A percentile compares a stretch with the other conserved stretches of the same genome.
Evolutionary conservation across 2,329 filamentous ascomycete species (phyloP).

Genomic region (Stemphylium vesicarium): DNA sequence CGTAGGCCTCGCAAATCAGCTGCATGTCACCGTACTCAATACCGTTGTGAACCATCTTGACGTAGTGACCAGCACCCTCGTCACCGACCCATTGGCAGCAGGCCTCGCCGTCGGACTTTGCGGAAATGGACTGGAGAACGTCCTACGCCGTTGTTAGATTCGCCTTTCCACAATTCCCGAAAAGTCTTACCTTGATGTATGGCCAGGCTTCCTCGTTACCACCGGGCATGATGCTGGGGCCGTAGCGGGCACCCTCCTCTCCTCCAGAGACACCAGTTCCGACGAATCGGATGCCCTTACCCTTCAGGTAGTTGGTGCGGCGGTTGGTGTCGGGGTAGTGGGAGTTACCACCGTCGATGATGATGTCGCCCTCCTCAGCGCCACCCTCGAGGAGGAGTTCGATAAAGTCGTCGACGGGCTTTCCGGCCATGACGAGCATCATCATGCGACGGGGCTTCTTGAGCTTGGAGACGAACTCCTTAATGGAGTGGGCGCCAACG

Average conservation of each 20-base stretch:
- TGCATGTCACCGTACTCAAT: slow-evolving; percentile 99
- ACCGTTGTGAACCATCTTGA: slow-evolving; percentile 99
- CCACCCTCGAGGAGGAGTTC: slow-evolving; percentile 76
- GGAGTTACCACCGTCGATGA: slow-evolving; percentile 99
- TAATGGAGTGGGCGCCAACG: slow-evolving; percentile 87
- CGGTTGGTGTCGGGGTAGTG: slow-evolving; percentile 99
- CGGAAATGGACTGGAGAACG: slow-evolving; percentile 96
- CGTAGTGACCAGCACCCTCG: slow-evolving; percentile 99
- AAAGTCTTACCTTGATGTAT: slow-evolving; percentile 73
- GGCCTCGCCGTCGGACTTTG: slow-evolving; percentile 95
- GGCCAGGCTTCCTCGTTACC: slow-evolving; percentile 98
- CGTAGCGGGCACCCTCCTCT: slow-evolving; percentile 98
- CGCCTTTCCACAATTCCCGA: not conserved
- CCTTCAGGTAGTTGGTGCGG: slow-evolving; percentile 83
- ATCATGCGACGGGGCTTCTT: slow-evolving; percentile 97
- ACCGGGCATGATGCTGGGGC: slow-evolving; percentile 97
- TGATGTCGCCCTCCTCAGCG: slow-evolving; percentile 76
- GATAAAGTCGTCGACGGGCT: slow-evolving; percentile 98
- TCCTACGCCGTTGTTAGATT: slow-evolving; percentile 59
- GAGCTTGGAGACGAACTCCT: slow-evolving; percentile 96
- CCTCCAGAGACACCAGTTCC: slow-evolving; percentile 97
- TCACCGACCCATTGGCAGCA: slow-evolving; percentile 99
- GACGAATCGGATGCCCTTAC: slow-evolving; percentile 94
- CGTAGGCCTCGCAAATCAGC: slow-evolving; percentile 99
- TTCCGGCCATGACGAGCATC: slow-evolving; percentile 98